Evolutionary conservation across 768 basidiomycete species (phyloP), one percentile per base, ranked within the genome.

Genomic region (Tephrocybe sp.): DNA sequence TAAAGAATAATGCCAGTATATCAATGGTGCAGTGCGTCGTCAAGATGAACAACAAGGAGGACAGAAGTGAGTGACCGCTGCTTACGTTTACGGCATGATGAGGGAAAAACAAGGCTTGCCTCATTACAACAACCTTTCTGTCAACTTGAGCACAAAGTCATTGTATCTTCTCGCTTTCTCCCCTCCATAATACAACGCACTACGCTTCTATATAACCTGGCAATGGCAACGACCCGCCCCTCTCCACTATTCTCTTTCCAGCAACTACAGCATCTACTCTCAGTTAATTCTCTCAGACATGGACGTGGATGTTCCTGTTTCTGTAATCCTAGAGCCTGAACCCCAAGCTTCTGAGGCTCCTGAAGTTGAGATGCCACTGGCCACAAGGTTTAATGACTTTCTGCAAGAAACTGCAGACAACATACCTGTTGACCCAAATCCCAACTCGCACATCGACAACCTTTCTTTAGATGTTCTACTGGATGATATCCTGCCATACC

Each of bases 401-500:
- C 34, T 15, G 14, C 9, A 36, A 36, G 28, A 30, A 6, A 11
- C 14, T 36, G 7, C 5, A 36, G 34, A n/a, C 15, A 17, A 36
- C 28, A 36, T 17, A 5, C 14, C 38, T n/a, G 20, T 4, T 20
- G 38, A 39, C 17, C 38, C 38, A 18, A 17, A 36, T 14, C n/a
- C 6, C 8, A 21, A 4, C 18, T 18, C 34, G 18, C 18, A 3
- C 18, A 5, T 20, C 17, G 17, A 17, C 3, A 12, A 12, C 34
- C 7, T 76, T 6, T 62, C 71, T 18, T 61, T 69, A 23, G 78
- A 79, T 58, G 61, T 78, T 30, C 68, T 72, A 28, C 58, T 79
- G 23, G 75, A 78, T 48, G 49, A 66, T 25, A 71, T 81, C 42
- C 74, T 79, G 54, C 63, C 65, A 1, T 62, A 71, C 53, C 62